A percentile compares a stretch with the other conserved stretches of the same genome.
Conservation (phyloP, 352 stramenopile genomes). For the Blastocystis sp. region DNA sequence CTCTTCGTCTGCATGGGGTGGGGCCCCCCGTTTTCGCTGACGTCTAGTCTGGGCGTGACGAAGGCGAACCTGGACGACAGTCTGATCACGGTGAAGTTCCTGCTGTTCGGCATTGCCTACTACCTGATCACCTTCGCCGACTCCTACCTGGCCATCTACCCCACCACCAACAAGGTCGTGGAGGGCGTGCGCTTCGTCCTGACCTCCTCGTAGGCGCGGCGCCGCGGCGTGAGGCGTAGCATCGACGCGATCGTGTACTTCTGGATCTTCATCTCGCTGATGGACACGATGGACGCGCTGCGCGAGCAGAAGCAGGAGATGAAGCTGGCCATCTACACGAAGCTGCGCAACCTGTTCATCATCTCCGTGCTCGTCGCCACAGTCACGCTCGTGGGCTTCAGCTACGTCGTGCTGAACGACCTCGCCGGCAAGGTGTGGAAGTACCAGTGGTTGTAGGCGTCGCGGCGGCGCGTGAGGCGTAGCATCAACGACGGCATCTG, state of each 20-base stretch:
- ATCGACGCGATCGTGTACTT: conserved; percentile 65
- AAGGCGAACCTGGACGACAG: conserved; percentile 34
- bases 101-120: conserved; percentile 30
- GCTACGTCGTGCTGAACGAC: conserved; percentile 5
- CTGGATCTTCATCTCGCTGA: conserved; percentile 44
- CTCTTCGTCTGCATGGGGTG: conserved; percentile 60
- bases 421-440: conserved; percentile 32
- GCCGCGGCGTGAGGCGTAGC: background rate
- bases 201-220: background rate
- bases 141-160: conserved; percentile 41
- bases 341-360: conserved; percentile 34
- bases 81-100: conserved; percentile 40
- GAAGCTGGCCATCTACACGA: conserved; percentile 41
- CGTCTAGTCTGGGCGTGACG: conserved; percentile 57
- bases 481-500: conserved; percentile 66
- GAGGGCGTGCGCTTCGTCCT: conserved; percentile 14
- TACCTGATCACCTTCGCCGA: conserved; percentile 47
- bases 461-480: background rate
- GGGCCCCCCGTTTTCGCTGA: background rate
- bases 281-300: conserved; percentile 31
- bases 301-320: background rate
- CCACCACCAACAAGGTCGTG: background rate
- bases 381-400: background rate
- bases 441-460: conserved; percentile 59
- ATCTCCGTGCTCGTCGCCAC: conserved; percentile 11